These are phyloP conservation scores for Acanthamoeba quina DNA, from an alignment of 208 protist species.

Conservation along the genomic window DNA sequence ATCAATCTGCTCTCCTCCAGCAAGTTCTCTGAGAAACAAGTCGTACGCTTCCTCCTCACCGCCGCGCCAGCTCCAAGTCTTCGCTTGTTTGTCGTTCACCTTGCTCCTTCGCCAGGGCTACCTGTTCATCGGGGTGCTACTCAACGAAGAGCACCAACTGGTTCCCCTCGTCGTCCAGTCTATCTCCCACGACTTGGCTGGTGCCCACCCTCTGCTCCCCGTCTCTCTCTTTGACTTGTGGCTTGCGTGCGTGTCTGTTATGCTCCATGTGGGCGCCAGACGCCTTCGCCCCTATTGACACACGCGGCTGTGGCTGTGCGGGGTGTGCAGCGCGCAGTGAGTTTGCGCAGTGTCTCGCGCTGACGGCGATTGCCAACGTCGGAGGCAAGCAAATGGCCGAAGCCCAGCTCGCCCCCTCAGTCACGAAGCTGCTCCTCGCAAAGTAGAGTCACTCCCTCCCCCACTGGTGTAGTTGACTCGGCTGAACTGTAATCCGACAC, in stretches of 20 bases:
- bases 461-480: background rate
- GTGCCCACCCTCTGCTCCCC: constrained; percentile 4
- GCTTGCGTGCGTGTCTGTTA: background rate
- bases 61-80: background rate
- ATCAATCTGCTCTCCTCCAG: constrained; percentile 96
- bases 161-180: constrained; percentile 98
- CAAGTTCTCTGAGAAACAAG: constrained; percentile 97
- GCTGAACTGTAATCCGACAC: background rate
- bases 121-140: constrained; percentile 95
- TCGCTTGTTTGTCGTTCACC: background rate
- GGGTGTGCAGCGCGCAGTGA: constrained; percentile 87
- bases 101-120: constrained; percentile 92
- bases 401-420: constrained; percentile 94
- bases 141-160: constrained; percentile 98
- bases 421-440: constrained; percentile 95
- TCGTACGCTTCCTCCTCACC: constrained; percentile 84
- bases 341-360: constrained; percentile 95
- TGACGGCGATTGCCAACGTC: constrained; percentile 97
- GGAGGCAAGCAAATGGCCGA: constrained; percentile 98
- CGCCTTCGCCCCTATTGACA: too few relatives aligned
- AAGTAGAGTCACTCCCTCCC: background rate
- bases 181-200: constrained; percentile 96
- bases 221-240: background rate
- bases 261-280: background rate
- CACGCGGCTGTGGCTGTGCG: background rate